Percentiles rank a stretch among this genome's conserved stretches.
Evolutionary conservation across 73 alveolate genomes (phyloP).

Genomic region (Halteria grandinella): DNA sequence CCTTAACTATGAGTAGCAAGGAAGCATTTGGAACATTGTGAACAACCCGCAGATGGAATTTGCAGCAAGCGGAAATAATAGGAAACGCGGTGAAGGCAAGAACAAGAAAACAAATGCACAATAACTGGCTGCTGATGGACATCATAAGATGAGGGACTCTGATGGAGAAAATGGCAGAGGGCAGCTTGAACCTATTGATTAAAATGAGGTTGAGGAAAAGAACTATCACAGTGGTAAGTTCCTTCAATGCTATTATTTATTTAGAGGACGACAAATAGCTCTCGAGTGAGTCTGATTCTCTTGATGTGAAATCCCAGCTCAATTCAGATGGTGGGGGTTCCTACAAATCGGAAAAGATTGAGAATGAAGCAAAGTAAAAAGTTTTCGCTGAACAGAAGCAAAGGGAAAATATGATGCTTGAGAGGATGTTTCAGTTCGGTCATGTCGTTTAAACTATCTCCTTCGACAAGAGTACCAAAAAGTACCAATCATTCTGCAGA

Average conservation of each 20-base stretch:
- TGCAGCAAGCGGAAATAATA: no score
- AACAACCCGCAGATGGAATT: not conserved
- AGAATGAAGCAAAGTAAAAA: no score
- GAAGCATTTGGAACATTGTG: constrained; percentile 34
- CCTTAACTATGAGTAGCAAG: constrained; percentile 2
- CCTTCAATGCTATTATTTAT: not conserved
- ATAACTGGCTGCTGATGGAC: no score
- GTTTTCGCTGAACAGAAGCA: constrained; percentile 42
- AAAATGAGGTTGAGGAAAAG: not conserved
- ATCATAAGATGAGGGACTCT: no score
- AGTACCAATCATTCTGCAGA: constrained; percentile 38
- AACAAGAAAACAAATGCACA: no score
- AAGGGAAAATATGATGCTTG: constrained; percentile 4
- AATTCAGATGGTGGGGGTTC: no score
- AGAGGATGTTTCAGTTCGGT: constrained; percentile 18
- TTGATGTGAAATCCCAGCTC: no score
- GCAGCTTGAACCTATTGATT: no score
- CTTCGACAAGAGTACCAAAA: constrained; percentile 28
- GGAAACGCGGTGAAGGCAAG: not conserved
- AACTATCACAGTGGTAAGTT: not conserved
- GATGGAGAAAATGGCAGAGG: no score
- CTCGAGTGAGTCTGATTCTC: no score
- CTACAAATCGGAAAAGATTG: no score
- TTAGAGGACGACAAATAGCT: no score
- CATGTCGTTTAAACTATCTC: constrained; percentile 31